phyloP scores from a whole-genome alignment of 2,329 filamentous ascomycete species.

The Fusarium chuoi region DNA sequence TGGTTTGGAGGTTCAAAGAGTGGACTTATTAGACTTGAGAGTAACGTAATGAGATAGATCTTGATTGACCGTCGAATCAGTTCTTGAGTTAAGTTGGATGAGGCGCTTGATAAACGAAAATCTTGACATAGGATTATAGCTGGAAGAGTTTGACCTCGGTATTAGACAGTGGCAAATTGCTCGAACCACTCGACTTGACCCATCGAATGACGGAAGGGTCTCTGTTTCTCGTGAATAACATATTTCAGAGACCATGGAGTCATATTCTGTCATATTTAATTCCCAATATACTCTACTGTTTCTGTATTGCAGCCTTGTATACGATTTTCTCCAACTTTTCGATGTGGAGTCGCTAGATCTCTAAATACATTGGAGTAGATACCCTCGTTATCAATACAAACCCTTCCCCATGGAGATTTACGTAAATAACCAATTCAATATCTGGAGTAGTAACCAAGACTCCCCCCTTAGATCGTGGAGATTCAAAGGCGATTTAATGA shows the following conservation, averaged over 20 bases:
- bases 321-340: neutral
- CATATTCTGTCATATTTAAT: no score
- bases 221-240: neutral
- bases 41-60: conserved; percentile 15
- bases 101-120: neutral
- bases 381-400: neutral
- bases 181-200: neutral
- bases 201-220: neutral
- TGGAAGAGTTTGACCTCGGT: neutral
- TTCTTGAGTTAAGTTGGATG: no score
- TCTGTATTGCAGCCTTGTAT: neutral
- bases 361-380: no score
- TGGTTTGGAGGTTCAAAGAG: neutral
- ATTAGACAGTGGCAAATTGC: neutral
- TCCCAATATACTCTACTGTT: rapidly evolving
- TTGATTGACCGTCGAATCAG: neutral
- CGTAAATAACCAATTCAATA: conserved; percentile 12
- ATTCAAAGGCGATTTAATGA: neutral
- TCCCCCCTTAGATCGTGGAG: conserved; percentile 13
- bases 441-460: neutral
- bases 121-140: rapidly evolving
- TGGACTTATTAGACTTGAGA: neutral
- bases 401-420: conserved; percentile 36
- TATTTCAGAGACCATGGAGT: rapidly evolving
- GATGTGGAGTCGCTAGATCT: neutral